These are phyloP conservation scores for Ilex asprella DNA, from an alignment of 257 asterid genomes.

Conservation along the genomic window DNA sequence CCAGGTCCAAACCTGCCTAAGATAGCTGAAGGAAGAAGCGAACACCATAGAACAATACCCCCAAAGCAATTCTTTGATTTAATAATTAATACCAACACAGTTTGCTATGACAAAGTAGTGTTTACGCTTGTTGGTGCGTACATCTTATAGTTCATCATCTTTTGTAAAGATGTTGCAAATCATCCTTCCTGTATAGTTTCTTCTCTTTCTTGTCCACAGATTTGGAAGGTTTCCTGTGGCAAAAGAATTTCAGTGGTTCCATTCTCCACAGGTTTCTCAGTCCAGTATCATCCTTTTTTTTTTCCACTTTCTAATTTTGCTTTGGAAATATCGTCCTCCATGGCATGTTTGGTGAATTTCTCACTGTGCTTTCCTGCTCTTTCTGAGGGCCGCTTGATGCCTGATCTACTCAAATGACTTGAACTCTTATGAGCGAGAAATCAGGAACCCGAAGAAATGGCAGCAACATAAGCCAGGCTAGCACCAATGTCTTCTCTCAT, in stretches of 20 bases:
- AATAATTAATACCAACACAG: slow-evolving; percentile 7
- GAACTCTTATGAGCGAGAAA: slow-evolving; percentile 72
- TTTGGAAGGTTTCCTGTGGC: neutral
- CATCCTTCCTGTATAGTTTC: slow-evolving; percentile 30
- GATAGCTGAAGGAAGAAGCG: slow-evolving; percentile 18
- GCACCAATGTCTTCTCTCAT: slow-evolving; percentile 67
- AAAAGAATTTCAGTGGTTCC: no score
- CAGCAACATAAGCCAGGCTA: slow-evolving; percentile 33
- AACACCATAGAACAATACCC: slow-evolving; percentile 5
- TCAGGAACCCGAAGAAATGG: slow-evolving; percentile 33
- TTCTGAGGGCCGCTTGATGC: slow-evolving; percentile 29
- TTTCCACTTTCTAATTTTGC: slow-evolving; percentile 32
- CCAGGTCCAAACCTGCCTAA: slow-evolving; percentile 43
- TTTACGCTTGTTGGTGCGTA: slow-evolving; percentile 3
- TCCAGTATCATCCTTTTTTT: slow-evolving; percentile 9
- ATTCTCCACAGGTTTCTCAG: neutral
- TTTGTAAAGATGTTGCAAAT: slow-evolving; percentile 15
- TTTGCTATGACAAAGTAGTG: slow-evolving; percentile 16
- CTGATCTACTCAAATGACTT: slow-evolving; percentile 27
- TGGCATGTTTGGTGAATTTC: slow-evolving; percentile 12
- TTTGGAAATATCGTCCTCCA: slow-evolving; percentile 14
- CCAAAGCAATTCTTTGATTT: neutral
- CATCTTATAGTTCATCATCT: slow-evolving; percentile 29
- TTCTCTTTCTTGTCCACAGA: slow-evolving; percentile 17
- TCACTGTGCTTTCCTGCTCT: slow-evolving; percentile 15